These are phyloP conservation scores for Xylaria nigripes DNA, from an alignment of 495 filamentous ascomycete genomes.

Conservation along the genomic window DNA sequence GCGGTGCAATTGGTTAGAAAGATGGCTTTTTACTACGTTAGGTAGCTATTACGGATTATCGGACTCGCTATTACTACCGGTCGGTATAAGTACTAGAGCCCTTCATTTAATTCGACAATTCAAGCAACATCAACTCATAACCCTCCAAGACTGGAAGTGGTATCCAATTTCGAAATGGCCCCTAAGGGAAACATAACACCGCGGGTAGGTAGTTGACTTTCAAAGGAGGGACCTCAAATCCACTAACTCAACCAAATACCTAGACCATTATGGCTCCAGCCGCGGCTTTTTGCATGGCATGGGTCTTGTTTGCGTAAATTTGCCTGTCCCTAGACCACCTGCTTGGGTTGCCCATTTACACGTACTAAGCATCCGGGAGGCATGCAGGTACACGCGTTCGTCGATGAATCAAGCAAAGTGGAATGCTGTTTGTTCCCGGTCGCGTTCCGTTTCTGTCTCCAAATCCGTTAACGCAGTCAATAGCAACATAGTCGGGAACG, in stretches of 20 bases:
- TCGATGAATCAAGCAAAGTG: constrained; percentile 8
- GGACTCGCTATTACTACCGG: no score
- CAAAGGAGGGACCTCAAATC: neutral
- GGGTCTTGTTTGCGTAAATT: constrained; percentile 10
- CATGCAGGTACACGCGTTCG: constrained; percentile 7
- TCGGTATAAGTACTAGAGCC: no score
- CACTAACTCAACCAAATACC: neutral
- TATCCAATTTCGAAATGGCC: constrained; percentile 7
- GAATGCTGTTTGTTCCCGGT: constrained; percentile 3
- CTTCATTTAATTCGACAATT: no score
- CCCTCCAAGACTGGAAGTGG: no score
- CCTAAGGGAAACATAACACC: constrained; percentile 7
- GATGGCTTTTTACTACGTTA: neutral
- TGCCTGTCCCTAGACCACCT: neutral
- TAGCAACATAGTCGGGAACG: constrained; percentile 8
- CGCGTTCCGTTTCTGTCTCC: neutral
- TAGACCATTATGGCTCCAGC: constrained; percentile 11
- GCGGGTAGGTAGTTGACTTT: neutral
- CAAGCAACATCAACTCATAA: neutral
- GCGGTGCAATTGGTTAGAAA: neutral
- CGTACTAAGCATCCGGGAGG: neutral
- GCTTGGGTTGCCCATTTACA: no score
- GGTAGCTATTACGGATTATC: no score
- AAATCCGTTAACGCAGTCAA: neutral
- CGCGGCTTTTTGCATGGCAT: constrained; percentile 10